Evolutionary conservation across 345 rosid genomes (phyloP), one percentile per base, ranked within the genome.

Genomic region (Bruguiera parviflora): DNA sequence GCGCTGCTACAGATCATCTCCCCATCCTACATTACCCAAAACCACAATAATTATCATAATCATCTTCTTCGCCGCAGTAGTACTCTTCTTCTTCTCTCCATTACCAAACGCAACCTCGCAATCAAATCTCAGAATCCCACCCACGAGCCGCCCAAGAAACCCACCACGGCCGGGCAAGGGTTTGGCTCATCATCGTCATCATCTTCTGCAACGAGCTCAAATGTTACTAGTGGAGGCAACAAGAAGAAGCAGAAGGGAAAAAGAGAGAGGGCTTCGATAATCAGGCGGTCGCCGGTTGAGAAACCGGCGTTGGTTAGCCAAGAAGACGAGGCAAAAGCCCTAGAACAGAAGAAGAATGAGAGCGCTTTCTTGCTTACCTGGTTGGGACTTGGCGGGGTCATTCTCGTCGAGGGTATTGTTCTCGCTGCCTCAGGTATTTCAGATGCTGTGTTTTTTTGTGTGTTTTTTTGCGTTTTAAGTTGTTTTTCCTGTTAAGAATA

Each of bases 351-450:
- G 69, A 78, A 69, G 73, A 89, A 88, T 67, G 97, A 94, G 84
- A 87, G 87, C 31, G 97, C 97, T 61, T 94, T 94, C 83, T 84
- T 94, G 66, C 86, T 94, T 33, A 73, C 95, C 16, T 89, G 98
- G 98, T 78, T 86, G 70, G 98, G 87, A 28, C 87, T 89, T 47
- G 98, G 98, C 22, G 82, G 80, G 19, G 22, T 91, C 70, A 94
- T 89, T 72, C 84, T 88, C 43, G 62, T 85, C 70, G 57, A 94
- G 78, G 97, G 97, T 20, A 70, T 94, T 73, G 51, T 69, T 70
- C 90, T 94, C 10, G 85, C 98, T 6, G 87, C 92, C 66, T 89
- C 97, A 69, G 98, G 98, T 90, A 65, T 39, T 22, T 57, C 49
- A 22, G 24, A 61, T 47, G 18, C 49, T 43, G 49, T 5, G 49